Base-by-base conservation (phyloP, 1,284 basidiomycete genomes). In the Hemileia vastatrix region DNA sequence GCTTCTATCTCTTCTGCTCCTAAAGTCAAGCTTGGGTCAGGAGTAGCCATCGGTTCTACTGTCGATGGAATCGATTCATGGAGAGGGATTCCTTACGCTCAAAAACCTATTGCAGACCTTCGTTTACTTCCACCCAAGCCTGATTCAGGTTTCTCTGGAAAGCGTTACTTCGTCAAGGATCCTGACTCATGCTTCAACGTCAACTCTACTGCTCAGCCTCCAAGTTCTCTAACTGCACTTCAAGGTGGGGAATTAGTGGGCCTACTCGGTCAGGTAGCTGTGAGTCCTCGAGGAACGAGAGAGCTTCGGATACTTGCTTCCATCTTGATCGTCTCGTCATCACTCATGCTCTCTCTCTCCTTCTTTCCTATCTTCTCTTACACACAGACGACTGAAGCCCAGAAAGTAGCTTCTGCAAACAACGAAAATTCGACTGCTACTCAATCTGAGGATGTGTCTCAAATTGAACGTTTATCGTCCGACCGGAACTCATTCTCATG, bases 391-490 rank as follows among this genome's bases (percentile, higher is more conserved):
- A 27, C 27, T 27, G 27, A 27, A 27, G 27, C 27, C 27, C 27
- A 27, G 27, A 27, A 27, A 27, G 27, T 27, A 27, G 27, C 27
- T 27, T 27, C 36, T 40, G 36, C 36, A 9, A 40, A 40, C 15
- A 40, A 40, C 36, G 15, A 40, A 9, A 40, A 40, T 15, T 40
- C 36, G 2, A 40, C 36, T 15, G 36, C 36, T 40, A 40, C 36
- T 40, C 36, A 40, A 40, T 40, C 36, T 27, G n/a, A n/a, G n/a
- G n/a, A n/a, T n/a, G n/a, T 83, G 81, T 66, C 74, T 83, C 24
- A 80, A 80, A 36, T 70, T 83, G 31, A 82, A 83, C 68, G 77
- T 83, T 8, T 83, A 81, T 67, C 74, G 79, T n/a, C 82, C 82
- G 2, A 72, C 74, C 8, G 77, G 77, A 4, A 78, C 79, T 1